Percentiles rank a stretch among this genome's conserved stretches.
These are phyloP conservation scores for Orobanche coerulescens DNA, from an alignment of 257 asterid genomes.

Conservation along the genomic window DNA sequence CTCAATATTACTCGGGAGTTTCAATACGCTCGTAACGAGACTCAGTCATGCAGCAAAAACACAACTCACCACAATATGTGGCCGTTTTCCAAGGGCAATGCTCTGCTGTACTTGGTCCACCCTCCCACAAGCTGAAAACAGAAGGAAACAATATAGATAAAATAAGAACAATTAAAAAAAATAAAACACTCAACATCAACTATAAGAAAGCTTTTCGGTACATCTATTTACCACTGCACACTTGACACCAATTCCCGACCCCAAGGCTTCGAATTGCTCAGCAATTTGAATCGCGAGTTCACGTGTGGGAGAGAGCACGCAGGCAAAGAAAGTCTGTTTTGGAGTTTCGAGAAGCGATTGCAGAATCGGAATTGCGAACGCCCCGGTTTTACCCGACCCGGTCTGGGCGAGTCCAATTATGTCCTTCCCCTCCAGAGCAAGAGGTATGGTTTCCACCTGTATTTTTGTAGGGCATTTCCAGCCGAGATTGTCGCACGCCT, in stretches of 20 bases:
- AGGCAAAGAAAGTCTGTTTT: conserved; percentile 83
- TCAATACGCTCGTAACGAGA: background rate
- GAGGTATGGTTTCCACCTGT: conserved; percentile 35
- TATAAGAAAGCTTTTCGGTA: no score
- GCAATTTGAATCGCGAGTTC: conserved; percentile 68
- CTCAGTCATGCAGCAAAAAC: background rate
- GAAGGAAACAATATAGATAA: conserved; percentile 9
- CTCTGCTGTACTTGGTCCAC: conserved; percentile 54
- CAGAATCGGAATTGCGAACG: conserved; percentile 76
- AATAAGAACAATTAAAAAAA: background rate
- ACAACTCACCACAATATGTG: conserved; percentile 36
- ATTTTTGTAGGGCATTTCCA: conserved; percentile 74
- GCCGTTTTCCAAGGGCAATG: conserved; percentile 54
- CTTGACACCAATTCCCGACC: no score
- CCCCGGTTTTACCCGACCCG: no score
- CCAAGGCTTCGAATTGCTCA: background rate
- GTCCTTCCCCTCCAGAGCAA: conserved; percentile 74
- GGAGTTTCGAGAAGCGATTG: conserved; percentile 65
- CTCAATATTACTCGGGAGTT: background rate
- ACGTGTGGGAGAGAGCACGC: conserved; percentile 73
- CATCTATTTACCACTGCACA: no score
- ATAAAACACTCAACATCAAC: background rate
- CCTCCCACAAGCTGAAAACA: conserved; percentile 88
- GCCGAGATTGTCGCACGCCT: conserved; percentile 71
- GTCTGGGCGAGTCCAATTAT: no score